Conservation (phyloP, 495 filamentous ascomycete genomes). For the Terfezia boudieri region DNA sequence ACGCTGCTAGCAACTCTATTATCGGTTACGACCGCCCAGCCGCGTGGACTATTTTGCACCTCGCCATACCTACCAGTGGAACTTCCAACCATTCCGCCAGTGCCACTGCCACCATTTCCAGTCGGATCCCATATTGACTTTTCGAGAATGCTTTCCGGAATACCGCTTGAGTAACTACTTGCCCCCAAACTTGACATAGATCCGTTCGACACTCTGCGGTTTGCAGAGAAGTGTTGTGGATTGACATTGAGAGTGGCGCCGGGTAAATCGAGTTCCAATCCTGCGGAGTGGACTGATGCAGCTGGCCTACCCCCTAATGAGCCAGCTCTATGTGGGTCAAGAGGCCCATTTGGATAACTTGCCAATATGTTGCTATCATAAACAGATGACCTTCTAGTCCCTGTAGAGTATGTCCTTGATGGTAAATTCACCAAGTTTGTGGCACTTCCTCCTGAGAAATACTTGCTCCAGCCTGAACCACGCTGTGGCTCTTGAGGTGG, state of each 20-base stretch:
- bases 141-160: conserved; percentile 11
- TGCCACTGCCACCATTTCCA: neutral
- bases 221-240: neutral
- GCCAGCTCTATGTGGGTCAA: too few species aligned
- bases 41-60: neutral
- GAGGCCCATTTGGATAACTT: conserved; percentile 1
- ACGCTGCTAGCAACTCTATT: neutral
- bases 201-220: conserved; percentile 1
- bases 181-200: conserved; percentile 6
- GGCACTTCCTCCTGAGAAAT: conserved; percentile 14
- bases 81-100: neutral
- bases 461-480: conserved; percentile 16
- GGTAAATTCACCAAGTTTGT: conserved; percentile 13
- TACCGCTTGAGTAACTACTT: conserved; percentile 11
- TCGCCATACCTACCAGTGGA: neutral
- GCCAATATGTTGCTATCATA: conserved; percentile 6
- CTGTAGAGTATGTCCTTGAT: conserved; percentile 7
- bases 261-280: conserved; percentile 11
- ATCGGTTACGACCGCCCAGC: neutral
- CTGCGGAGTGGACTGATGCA: conserved; percentile 3
- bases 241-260: conserved; percentile 10
- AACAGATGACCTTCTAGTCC: conserved; percentile 5
- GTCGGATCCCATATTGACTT: conserved; percentile 9
- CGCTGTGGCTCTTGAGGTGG: conserved; percentile 1
- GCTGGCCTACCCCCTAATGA: neutral